Conservation (phyloP, 345 rosid genomes). For the Draba incana region DNA sequence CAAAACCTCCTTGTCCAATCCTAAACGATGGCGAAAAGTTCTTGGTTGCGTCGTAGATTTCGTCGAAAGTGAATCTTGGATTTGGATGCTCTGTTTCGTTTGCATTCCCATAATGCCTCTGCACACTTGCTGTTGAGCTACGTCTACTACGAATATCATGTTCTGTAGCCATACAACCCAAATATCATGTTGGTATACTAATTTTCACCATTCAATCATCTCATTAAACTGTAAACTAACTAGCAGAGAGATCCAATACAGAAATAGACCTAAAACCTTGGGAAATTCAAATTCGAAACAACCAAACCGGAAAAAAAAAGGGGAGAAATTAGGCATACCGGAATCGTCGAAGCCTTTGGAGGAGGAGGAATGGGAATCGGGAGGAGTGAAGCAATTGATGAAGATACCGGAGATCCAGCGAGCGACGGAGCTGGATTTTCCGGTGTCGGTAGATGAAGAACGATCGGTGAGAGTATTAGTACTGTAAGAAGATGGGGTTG, state of each 20-base stretch:
- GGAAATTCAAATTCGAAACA: too few species aligned
- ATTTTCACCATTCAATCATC: too few species aligned
- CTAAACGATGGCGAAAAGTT: conserved; percentile 80
- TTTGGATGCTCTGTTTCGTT: conserved; percentile 51
- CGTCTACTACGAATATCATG: conserved; percentile 23
- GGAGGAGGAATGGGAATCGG: conserved; percentile 44
- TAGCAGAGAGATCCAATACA: neutral
- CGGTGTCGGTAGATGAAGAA: conserved; percentile 39
- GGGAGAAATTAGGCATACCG: conserved; percentile 12
- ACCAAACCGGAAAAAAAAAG: neutral
- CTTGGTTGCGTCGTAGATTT: conserved; percentile 67
- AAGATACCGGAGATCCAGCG: conserved; percentile 66
- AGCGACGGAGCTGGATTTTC: conserved; percentile 46
- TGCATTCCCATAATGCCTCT: conserved; percentile 38
- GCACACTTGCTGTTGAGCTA: conserved; percentile 47
- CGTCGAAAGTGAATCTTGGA: conserved; percentile 58
- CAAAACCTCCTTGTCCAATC: conserved; percentile 87
- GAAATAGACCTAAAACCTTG: too few species aligned
- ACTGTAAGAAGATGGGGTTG: conserved; percentile 43
- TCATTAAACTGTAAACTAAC: too few species aligned
- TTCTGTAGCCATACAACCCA: too few species aligned
- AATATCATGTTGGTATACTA: too few species aligned
- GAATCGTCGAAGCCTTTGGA: conserved; percentile 45
- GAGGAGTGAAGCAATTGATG: conserved; percentile 72
- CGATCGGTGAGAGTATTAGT: conserved; percentile 41